phyloP scores from a whole-genome alignment of 176 grass and related monocot genomes.

The Aegilops bicornis region DNA sequence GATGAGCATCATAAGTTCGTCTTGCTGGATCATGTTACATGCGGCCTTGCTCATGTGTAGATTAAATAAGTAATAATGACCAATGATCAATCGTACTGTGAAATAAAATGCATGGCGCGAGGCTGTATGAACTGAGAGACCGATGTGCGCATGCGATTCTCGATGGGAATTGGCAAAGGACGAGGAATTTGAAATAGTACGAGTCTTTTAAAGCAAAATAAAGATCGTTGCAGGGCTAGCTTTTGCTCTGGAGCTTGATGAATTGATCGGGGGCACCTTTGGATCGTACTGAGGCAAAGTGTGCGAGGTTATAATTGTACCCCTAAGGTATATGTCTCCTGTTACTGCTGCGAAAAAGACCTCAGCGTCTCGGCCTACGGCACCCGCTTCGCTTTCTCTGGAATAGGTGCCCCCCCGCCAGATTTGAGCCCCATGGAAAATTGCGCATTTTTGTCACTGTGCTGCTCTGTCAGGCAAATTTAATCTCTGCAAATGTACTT shows the following conservation, averaged over 20 bases:
- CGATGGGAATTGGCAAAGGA: not conserved
- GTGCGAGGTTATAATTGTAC: constrained; percentile 6
- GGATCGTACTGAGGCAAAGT: constrained; percentile 14
- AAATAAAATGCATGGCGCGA: not conserved
- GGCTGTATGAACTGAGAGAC: not conserved
- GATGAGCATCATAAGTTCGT: not conserved
- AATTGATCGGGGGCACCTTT: constrained; percentile 15
- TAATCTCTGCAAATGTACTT: too few relatives aligned
- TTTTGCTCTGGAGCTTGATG: not conserved
- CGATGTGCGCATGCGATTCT: constrained; percentile 1
- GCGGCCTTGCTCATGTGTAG: not conserved
- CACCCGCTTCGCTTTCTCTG: too few relatives aligned
- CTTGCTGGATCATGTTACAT: not conserved
- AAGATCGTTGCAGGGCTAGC: not conserved
- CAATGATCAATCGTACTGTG: not conserved
- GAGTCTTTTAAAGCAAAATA: not conserved
- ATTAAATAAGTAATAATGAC: not conserved
- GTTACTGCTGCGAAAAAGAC: not conserved
- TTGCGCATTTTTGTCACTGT: not conserved
- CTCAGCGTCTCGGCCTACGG: not conserved
- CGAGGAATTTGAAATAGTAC: not conserved
- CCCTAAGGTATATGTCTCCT: not conserved
- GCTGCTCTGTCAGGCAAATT: not conserved
- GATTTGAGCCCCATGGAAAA: not conserved
- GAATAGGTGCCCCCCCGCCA: not conserved